Base-by-base conservation (phyloP, 345 rosid genomes). In the Trapa incisa region DNA sequence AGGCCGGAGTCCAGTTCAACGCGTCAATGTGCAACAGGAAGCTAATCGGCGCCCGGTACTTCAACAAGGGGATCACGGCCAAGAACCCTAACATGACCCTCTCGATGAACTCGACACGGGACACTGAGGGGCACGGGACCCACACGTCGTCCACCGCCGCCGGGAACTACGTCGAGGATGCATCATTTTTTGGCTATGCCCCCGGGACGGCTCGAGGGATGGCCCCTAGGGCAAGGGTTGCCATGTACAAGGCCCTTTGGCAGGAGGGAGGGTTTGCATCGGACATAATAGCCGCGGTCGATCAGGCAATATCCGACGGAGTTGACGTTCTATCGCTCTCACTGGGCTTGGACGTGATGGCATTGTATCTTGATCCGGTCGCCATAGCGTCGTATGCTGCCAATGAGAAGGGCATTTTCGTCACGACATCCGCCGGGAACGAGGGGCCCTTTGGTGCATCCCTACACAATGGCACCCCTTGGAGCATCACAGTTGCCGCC, bases 111-210 rank as follows among this genome's bases (percentile, higher is more conserved):
- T 82, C 89, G n/a, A 16, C 85, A 0, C 73, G 86, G 0, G 86
- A 85, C 71, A 75, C 75, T 0, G 70, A 66, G 2, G 89, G 89
- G 3, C 89, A 85, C 13, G 89, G 86, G 66, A 85, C 86, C 5
- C 89, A 85, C 70, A 82, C 86, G 16, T 80, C 89, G 3, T 70
- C 78, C 50, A 85, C 85, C 3, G 86, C 84, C 0, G 89, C 86
- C 1, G 86, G 86, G 39, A 77, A 42, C 54, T 68, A 4, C 38
- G 75, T 84, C 14, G 64, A 67, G 12, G 74, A 61, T 3, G 82
- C 77, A 1, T 78, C 86, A 0, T 82, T 45, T 69, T 84, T 84
- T 8, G 83, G 81, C 14, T 84, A 84, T 62, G 86, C 84, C 16
- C 15, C 72, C 0, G 89, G 89, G 36, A 79, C 70, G 1, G 83